phyloP scores from a whole-genome alignment of 176 grass and related monocot species.

The Avena atlantica region DNA sequence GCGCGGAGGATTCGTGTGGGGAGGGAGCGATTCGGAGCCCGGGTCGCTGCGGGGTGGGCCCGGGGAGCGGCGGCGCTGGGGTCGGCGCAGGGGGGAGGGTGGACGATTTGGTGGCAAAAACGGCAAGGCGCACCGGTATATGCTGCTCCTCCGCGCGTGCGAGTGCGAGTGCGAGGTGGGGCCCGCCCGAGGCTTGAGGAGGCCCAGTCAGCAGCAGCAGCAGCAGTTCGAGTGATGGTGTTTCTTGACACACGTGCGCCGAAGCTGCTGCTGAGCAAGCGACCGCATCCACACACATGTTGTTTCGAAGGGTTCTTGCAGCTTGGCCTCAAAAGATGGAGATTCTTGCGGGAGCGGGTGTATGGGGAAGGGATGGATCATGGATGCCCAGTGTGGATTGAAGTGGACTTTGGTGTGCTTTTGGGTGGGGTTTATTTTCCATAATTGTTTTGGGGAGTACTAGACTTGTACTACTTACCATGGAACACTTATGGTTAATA shows the following conservation, averaged over 20 bases:
- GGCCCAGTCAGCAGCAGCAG: constrained; percentile 6
- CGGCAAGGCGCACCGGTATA: constrained; percentile 20
- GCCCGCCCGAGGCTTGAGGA: neutral
- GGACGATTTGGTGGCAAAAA: constrained; percentile 41
- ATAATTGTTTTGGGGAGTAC: too few relatives aligned
- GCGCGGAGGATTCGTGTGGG: constrained; percentile 37
- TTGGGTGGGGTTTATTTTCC: too few relatives aligned
- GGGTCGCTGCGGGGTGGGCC: constrained; percentile 47
- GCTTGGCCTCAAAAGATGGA: neutral
- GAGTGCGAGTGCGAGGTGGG: neutral
- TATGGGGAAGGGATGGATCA: too few relatives aligned
- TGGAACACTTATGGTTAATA: too few relatives aligned
- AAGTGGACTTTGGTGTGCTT: too few relatives aligned
- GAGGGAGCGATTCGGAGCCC: neutral
- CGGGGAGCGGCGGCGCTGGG: constrained; percentile 40
- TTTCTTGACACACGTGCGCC: neutral
- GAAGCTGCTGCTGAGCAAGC: neutral
- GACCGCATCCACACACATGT: neutral
- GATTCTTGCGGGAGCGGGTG: too few relatives aligned
- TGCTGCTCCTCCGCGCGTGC: neutral
- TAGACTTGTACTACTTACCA: too few relatives aligned
- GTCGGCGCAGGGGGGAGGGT: constrained; percentile 9
- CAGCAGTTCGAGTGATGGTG: neutral
- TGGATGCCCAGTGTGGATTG: too few relatives aligned
- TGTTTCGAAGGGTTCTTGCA: neutral